These are phyloP conservation scores for Sporothrix pallida DNA, from an alignment of 2,329 filamentous ascomycete species.

Conservation along the genomic window DNA sequence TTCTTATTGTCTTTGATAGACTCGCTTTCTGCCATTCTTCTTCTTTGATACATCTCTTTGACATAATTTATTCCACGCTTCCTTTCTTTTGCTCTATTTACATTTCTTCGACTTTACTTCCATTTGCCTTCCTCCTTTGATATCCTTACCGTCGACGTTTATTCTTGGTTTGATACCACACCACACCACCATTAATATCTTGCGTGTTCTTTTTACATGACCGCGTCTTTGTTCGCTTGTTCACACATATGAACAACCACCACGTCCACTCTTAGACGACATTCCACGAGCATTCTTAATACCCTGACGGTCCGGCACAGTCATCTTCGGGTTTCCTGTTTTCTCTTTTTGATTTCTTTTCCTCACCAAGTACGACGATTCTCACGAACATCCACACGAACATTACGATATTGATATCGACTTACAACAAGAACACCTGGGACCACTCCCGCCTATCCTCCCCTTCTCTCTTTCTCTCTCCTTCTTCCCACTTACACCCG, in stretches of 20 bases:
- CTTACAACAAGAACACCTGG: not conserved
- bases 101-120: conserved; percentile 1
- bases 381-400: not conserved
- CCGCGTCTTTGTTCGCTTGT: not conserved
- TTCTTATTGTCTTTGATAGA: not conserved
- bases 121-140: not conserved
- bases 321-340: not conserved
- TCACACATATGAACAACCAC: not conserved
- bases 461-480: conserved; percentile 15
- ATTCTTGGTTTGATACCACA: conserved; percentile 22
- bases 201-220: not conserved
- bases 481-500: not conserved
- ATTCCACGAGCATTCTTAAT: conserved; percentile 17
- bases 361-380: not conserved
- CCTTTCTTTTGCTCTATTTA: conserved; percentile 22
- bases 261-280: not conserved
- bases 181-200: not conserved
- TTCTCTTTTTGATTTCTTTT: conserved; percentile 30
- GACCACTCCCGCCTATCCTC: not conserved
- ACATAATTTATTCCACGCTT: conserved; percentile 2
- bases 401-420: conserved; percentile 17
- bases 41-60: not conserved
- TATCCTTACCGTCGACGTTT: not conserved
- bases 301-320: conserved; percentile 14
- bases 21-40: not conserved